Evolutionary conservation across 164 flowering plant species (phyloP).

Genomic region (Tinospora cordifolia): DNA sequence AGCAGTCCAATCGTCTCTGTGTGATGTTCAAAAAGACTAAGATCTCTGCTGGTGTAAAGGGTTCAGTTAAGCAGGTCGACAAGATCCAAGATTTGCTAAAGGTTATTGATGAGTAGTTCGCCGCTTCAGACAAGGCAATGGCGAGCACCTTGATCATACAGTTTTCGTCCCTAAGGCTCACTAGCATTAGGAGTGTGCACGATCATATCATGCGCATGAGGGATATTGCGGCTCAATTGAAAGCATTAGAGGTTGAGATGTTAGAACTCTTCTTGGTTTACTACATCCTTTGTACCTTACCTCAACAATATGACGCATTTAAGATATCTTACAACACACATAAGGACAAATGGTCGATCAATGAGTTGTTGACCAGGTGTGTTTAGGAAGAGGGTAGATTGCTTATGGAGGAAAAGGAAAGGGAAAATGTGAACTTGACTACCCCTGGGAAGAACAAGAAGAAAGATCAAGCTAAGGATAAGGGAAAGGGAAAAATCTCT

Average conservation of each 20-base stretch:
- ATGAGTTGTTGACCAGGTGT: slow-evolving; percentile 11
- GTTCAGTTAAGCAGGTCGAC: background rate
- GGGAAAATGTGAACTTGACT: no score
- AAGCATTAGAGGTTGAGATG: no score
- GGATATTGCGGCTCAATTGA: no score
- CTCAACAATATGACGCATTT: no score
- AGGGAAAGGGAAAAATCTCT: no score
- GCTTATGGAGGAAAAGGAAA: background rate
- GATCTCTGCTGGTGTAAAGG: background rate
- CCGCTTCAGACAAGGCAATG: background rate
- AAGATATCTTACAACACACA: no score
- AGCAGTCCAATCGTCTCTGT: background rate
- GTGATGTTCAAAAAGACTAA: background rate
- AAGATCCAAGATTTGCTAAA: background rate
- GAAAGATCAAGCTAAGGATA: no score
- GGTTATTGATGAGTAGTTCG: background rate
- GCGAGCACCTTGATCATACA: background rate
- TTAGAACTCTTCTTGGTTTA: no score
- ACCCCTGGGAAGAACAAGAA: no score
- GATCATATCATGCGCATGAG: slow-evolving; percentile 7
- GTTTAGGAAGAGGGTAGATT: slow-evolving; percentile 10
- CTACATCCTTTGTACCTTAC: no score
- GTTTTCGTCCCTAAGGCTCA: background rate
- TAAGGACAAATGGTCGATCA: slow-evolving; percentile 6
- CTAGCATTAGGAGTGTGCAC: background rate